Evolutionary conservation across 2,329 filamentous ascomycete species (phyloP).

Genomic region (Metarhizium album): DNA sequence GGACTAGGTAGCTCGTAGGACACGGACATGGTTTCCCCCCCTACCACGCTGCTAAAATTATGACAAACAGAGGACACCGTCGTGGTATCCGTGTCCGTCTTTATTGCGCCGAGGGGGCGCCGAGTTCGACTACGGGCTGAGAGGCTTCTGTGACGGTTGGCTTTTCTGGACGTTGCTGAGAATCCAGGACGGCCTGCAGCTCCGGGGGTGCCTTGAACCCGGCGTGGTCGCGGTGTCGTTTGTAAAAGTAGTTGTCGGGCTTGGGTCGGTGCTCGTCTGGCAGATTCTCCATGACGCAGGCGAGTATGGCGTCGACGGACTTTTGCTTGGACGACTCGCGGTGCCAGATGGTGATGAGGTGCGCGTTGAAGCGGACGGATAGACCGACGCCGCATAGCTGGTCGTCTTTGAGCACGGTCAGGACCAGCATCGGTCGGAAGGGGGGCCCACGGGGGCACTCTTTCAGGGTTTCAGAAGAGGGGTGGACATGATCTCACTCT

Average conservation of each 20-base stretch:
- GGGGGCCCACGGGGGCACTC: background rate
- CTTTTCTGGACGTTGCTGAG: slow-evolving; percentile 37
- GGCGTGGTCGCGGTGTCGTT: slow-evolving; percentile 79
- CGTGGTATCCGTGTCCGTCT: background rate
- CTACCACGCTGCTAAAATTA: background rate
- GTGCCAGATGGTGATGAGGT: slow-evolving; percentile 89
- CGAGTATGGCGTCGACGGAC: slow-evolving; percentile 64
- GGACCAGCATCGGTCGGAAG: background rate
- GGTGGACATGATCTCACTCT: slow-evolving; percentile 37
- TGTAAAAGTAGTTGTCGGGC: slow-evolving; percentile 68
- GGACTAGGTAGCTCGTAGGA: background rate
- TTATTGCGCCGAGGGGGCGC: slow-evolving; percentile 16
- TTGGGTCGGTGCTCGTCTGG: slow-evolving; percentile 63
- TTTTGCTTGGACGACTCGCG: slow-evolving; percentile 71
- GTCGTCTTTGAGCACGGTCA: slow-evolving; percentile 42
- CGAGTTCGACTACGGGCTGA: slow-evolving; percentile 16
- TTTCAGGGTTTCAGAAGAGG: background rate
- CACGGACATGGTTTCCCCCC: background rate
- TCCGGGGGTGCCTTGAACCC: slow-evolving; percentile 61
- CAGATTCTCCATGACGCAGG: slow-evolving; percentile 62
- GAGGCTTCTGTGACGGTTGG: slow-evolving; percentile 11
- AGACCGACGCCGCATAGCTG: slow-evolving; percentile 86
- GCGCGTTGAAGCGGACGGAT: slow-evolving; percentile 78
- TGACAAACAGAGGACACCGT: background rate
- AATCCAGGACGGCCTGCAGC: slow-evolving; percentile 46